A percentile compares a stretch with the other conserved stretches of the same genome.
Conservation (phyloP, 371 early-diverging fungal species). For the Circinella minor region DNA sequence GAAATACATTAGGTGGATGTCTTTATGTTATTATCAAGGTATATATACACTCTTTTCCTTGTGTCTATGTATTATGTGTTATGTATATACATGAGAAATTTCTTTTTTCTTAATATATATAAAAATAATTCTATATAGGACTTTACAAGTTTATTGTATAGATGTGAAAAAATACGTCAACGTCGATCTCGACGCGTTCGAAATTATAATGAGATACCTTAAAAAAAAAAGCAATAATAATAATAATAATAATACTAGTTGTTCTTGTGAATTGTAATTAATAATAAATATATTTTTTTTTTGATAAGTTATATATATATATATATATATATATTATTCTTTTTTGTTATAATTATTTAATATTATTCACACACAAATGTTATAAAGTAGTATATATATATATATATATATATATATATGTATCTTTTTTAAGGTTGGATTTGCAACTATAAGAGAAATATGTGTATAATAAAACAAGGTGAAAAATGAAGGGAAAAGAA, state of each 20-base stretch:
- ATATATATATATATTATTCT: too few relatives aligned
- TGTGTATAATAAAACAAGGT: too few relatives aligned
- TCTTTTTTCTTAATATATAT: too few relatives aligned
- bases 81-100: too few relatives aligned
- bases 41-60: not conserved
- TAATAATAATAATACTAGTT: not conserved
- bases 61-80: too few relatives aligned
- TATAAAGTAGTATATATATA: too few relatives aligned
- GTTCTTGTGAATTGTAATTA: too few relatives aligned
- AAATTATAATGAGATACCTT: slow-evolving; percentile 28
- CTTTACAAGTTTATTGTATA: slow-evolving; percentile 43
- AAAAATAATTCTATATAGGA: slow-evolving; percentile 19
- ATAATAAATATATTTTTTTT: too few relatives aligned
- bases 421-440: not conserved
- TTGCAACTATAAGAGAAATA: not conserved
- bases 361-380: too few relatives aligned
- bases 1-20: slow-evolving; percentile 65
- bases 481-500: too few relatives aligned
- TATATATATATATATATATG: not conserved
- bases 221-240: not conserved
- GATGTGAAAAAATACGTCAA: slow-evolving; percentile 44
- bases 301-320: too few relatives aligned
- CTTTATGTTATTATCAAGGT: slow-evolving; percentile 64
- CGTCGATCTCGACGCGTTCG: slow-evolving; percentile 42
- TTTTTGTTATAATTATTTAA: too few relatives aligned